Percentiles rank a stretch among this genome's conserved stretches.
Evolutionary conservation across 2,329 filamentous ascomycete genomes (phyloP).

Genomic region (Ceratocystiopsis sp.): DNA sequence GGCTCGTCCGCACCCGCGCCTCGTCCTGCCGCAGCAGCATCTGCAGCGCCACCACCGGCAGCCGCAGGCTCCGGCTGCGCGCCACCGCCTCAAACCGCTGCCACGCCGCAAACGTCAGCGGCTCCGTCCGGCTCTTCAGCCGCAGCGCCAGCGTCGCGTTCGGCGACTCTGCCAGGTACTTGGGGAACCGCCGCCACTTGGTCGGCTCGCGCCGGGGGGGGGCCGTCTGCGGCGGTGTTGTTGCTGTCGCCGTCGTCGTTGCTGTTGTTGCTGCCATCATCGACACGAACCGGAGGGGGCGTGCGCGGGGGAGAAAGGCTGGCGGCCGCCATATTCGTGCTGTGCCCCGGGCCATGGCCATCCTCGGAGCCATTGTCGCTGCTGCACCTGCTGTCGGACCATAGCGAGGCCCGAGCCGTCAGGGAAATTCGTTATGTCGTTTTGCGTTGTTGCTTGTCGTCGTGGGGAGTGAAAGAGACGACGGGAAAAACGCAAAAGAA

Average conservation of each 20-base stretch:
- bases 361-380: slow-evolving; percentile 13
- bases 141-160: slow-evolving; percentile 8
- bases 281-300: background rate
- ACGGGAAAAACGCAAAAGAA: background rate
- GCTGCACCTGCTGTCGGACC: background rate
- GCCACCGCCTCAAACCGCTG: slow-evolving; percentile 8
- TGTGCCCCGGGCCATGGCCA: slow-evolving; percentile 8
- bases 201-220: background rate
- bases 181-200: slow-evolving; percentile 1
- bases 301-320: background rate
- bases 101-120: slow-evolving; percentile 8
- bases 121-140: slow-evolving; percentile 3
- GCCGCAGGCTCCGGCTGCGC: slow-evolving; percentile 10
- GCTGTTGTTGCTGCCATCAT: background rate
- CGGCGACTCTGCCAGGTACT: slow-evolving; percentile 9
- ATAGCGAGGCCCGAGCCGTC: too few species aligned
- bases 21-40: slow-evolving; percentile 11
- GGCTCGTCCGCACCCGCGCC: slow-evolving; percentile 1
- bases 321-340: background rate
- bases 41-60: slow-evolving; percentile 13
- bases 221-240: background rate
- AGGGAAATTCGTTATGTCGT: background rate
- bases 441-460: too few species aligned
- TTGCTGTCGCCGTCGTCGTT: background rate
- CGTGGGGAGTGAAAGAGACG: background rate